Evolutionary conservation across 2,329 filamentous ascomycete species (phyloP).

Genomic region (Pseudocercospora ulei): DNA sequence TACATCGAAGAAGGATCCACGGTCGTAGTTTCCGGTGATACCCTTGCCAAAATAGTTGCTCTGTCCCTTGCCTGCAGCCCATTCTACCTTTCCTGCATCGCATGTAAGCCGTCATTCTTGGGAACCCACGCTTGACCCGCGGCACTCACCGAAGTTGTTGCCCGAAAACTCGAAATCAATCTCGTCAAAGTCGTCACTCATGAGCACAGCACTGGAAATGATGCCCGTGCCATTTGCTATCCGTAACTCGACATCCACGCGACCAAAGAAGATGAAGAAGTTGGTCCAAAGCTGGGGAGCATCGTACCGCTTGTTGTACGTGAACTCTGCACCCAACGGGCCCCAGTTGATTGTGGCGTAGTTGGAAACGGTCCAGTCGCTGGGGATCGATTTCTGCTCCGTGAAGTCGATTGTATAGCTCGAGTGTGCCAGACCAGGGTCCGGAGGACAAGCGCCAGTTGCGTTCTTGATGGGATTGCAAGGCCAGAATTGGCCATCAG

Average conservation of each 20-base stretch:
- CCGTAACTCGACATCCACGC: conserved; percentile 66
- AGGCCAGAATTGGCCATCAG: conserved; percentile 19
- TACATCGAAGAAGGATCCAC: conserved; percentile 38
- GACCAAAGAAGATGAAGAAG: conserved; percentile 79
- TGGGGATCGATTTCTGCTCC: conserved; percentile 16
- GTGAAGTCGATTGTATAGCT: conserved; percentile 24
- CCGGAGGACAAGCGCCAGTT: conserved; percentile 18
- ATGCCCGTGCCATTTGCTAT: conserved; percentile 64
- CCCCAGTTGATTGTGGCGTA: conserved; percentile 37
- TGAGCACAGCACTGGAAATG: conserved; percentile 68
- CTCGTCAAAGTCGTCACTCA: conserved; percentile 75
- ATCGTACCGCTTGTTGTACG: conserved; percentile 41
- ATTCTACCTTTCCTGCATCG: neutral
- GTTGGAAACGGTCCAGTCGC: conserved; percentile 24
- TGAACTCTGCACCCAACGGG: conserved; percentile 43
- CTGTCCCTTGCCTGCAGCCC: conserved; percentile 41
- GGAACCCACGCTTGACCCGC: neutral
- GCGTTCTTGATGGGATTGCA: conserved; percentile 21
- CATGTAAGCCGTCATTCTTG: neutral
- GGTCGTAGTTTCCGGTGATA: conserved; percentile 58
- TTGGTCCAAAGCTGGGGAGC: conserved; percentile 45
- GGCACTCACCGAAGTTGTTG: conserved; percentile 42
- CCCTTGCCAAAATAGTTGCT: conserved; percentile 72
- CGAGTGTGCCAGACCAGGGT: conserved; percentile 17
- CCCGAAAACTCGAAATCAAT: conserved; percentile 79